phyloP scores from a whole-genome alignment of 768 basidiomycete species.

The Mycena venus region DNA sequence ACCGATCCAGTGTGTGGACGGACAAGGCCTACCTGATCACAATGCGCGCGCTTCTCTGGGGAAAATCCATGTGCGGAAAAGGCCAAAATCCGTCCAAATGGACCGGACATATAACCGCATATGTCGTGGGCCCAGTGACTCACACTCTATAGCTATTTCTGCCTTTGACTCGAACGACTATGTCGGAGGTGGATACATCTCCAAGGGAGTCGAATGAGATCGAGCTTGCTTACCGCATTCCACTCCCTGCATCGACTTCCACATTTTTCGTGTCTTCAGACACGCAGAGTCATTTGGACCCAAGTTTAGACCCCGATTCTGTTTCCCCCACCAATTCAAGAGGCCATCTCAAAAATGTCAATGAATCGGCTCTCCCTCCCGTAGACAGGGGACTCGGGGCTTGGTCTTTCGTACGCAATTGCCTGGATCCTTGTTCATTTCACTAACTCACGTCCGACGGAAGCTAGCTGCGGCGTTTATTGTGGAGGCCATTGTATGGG shows the following conservation, averaged over 20 bases:
- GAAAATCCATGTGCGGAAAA: too few relatives aligned
- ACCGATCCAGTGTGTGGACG: too few relatives aligned
- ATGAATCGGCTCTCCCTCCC: slow-evolving; percentile 33
- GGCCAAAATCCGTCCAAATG: too few relatives aligned
- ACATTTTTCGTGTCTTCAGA: not conserved
- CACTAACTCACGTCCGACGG: not conserved
- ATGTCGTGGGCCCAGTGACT: too few relatives aligned
- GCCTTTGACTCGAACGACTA: too few relatives aligned
- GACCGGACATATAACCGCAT: too few relatives aligned
- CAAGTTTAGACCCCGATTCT: not conserved
- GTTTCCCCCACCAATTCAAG: not conserved
- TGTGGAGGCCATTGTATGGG: slow-evolving; percentile 46
- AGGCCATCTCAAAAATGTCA: not conserved
- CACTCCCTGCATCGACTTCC: slow-evolving; percentile 23
- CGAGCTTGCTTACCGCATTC: slow-evolving; percentile 24
- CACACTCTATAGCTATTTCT: too few relatives aligned
- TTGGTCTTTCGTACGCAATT: slow-evolving; percentile 41
- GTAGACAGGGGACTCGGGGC: slow-evolving; percentile 39
- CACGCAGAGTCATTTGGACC: slow-evolving; percentile 23
- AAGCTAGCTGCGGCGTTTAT: slow-evolving; percentile 44
- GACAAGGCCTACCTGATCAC: too few relatives aligned
- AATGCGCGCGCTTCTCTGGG: too few relatives aligned
- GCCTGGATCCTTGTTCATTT: too few relatives aligned
- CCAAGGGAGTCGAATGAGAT: slow-evolving; percentile 13
- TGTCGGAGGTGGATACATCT: too few relatives aligned